A percentile compares a stretch with the other conserved stretches of the same genome.
Evolutionary conservation across 176 grass and related monocot genomes (phyloP).

Genomic region (Leersia perrieri): DNA sequence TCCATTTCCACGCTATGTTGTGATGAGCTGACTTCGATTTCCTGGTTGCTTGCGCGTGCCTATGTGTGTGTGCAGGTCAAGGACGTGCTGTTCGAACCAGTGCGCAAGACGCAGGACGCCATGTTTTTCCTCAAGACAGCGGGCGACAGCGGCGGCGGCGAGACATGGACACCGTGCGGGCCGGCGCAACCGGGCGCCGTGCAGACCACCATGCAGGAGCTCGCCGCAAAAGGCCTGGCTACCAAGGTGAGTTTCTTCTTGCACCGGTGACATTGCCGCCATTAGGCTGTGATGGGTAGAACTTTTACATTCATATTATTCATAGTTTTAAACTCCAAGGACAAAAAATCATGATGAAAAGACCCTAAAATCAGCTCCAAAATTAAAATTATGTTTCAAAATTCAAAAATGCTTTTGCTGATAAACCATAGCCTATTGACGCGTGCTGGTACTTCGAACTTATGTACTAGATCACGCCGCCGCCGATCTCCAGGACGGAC

Average conservation of each 20-base stretch:
- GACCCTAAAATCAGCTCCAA: too few relatives aligned
- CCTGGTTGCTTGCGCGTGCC: background rate
- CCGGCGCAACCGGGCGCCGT: slow-evolving; percentile 44
- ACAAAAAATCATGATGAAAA: too few relatives aligned
- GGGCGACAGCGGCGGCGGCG: background rate
- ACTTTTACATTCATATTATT: too few relatives aligned
- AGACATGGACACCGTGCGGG: slow-evolving; percentile 46
- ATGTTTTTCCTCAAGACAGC: slow-evolving; percentile 51
- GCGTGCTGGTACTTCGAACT: background rate
- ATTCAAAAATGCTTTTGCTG: too few relatives aligned
- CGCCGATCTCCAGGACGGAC: slow-evolving; percentile 51
- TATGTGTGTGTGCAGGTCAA: slow-evolving; percentile 47
- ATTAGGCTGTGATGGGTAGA: too few relatives aligned
- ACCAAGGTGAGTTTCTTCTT: slow-evolving; percentile 18
- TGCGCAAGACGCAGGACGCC: slow-evolving; percentile 62
- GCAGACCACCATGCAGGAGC: slow-evolving; percentile 62
- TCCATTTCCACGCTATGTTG: background rate
- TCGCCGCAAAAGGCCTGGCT: slow-evolving; percentile 46
- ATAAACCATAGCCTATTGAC: too few relatives aligned
- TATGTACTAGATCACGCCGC: slow-evolving; percentile 51
- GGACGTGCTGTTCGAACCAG: slow-evolving; percentile 61
- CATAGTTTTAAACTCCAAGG: too few relatives aligned
- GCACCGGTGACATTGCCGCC: too few relatives aligned
- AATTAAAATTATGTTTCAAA: too few relatives aligned
- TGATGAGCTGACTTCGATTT: too few relatives aligned